Evolutionary conservation across 352 stramenopile species (phyloP).

Genomic region (Pythium insidiosum): DNA sequence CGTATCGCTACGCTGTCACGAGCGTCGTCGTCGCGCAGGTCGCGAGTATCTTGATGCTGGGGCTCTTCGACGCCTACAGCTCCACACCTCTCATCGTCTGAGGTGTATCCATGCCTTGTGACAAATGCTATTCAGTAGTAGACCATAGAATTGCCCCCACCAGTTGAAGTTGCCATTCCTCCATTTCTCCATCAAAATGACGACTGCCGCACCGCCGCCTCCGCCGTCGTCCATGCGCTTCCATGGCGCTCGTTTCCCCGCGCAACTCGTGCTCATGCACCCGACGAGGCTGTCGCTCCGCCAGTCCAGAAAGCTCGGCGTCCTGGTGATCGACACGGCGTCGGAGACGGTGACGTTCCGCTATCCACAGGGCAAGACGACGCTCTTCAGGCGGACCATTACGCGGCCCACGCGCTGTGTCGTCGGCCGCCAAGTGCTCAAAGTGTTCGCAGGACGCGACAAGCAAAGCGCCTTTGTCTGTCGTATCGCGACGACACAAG

Average conservation of each 20-base stretch:
- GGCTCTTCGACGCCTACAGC: constrained; percentile 3
- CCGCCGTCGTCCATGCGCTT: too few relatives aligned
- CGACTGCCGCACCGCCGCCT: too few relatives aligned
- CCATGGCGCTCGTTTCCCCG: too few relatives aligned
- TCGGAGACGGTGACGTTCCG: not conserved
- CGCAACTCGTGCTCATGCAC: constrained; percentile 6
- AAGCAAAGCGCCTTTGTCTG: constrained; percentile 4
- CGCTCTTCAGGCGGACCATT: not conserved
- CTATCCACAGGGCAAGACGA: not conserved
- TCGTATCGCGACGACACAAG: constrained; percentile 1
- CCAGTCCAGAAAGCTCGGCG: constrained; percentile 1
- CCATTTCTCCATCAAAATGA: too few relatives aligned
- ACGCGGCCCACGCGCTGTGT: constrained; percentile 4
- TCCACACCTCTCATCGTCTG: constrained; percentile 2
- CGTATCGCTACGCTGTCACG: constrained; percentile 10
- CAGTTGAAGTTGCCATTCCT: not conserved
- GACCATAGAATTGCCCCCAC: too few relatives aligned
- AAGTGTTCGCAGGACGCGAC: constrained; percentile 1
- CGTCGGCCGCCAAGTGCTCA: not conserved
- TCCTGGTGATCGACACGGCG: constrained; percentile 2
- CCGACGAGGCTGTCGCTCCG: constrained; percentile 1
- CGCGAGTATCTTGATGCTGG: constrained; percentile 9
- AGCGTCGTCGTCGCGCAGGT: constrained; percentile 9
- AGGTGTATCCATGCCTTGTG: not conserved
- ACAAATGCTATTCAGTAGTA: not conserved